These are phyloP conservation scores for Pseudocercospora fuligena DNA, from an alignment of 2,329 filamentous ascomycete genomes.

Conservation along the genomic window DNA sequence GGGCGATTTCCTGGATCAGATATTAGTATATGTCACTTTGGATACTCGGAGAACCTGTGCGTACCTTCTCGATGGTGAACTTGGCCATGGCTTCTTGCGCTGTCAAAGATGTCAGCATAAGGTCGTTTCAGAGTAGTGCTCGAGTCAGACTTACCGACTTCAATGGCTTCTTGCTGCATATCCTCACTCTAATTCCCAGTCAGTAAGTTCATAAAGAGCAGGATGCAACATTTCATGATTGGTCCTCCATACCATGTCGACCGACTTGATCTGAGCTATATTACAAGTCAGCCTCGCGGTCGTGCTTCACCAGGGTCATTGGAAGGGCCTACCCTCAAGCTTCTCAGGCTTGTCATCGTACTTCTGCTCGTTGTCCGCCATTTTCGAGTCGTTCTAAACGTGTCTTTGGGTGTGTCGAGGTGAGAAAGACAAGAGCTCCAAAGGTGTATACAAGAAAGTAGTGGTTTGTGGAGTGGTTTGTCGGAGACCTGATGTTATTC, in stretches of 20 bases:
- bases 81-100: conserved; percentile 74
- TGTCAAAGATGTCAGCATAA: conserved; percentile 41
- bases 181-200: conserved; percentile 74
- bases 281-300: conserved; percentile 22
- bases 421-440: background rate
- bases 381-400: conserved; percentile 20
- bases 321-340: conserved; percentile 69
- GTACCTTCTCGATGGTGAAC: conserved; percentile 73
- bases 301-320: conserved; percentile 12
- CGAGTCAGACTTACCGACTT: conserved; percentile 75
- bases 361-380: conserved; percentile 36
- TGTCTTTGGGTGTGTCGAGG: background rate
- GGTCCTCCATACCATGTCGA: conserved; percentile 81
- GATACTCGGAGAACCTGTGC: background rate
- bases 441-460: conserved; percentile 1
- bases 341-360: conserved; percentile 59
- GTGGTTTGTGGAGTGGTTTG: background rate
- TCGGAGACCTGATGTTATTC: background rate
- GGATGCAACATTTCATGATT: background rate
- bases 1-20: conserved; percentile 77
- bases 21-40: background rate
- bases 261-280: conserved; percentile 93
- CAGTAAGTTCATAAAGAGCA: background rate
- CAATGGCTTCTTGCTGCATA: conserved; percentile 94
- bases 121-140: background rate